Evolutionary conservation across 108 stramenopile genomes (phyloP).

Genomic region (Seminavis robusta): DNA sequence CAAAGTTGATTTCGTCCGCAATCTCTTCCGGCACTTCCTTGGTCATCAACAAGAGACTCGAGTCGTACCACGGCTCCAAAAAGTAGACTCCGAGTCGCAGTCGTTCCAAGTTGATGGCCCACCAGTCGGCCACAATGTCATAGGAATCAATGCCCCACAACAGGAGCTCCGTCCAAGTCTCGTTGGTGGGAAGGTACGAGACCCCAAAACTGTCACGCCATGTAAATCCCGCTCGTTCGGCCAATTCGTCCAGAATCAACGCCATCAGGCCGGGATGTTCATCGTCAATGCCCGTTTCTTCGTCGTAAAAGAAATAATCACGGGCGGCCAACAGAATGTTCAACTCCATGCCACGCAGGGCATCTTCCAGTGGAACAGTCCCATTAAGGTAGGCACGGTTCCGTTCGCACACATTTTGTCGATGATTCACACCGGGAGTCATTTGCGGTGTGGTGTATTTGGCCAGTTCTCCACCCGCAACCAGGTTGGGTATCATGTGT

Average conservation of each 20-base stretch:
- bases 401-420: no score
- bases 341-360: no score
- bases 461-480: no score
- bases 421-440: no score
- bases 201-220: slow-evolving; percentile 11
- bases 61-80: not conserved
- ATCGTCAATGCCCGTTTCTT: slow-evolving; percentile 5
- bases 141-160: not conserved
- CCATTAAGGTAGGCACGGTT: no score
- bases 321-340: no score
- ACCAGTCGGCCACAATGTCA: slow-evolving; percentile 1
- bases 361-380: no score
- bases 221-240: not conserved
- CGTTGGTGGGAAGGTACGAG: no score
- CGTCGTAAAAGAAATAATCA: not conserved
- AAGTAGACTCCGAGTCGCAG: slow-evolving; percentile 1
- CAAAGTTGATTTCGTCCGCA: not conserved
- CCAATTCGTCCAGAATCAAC: slow-evolving; percentile 1
- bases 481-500: no score
- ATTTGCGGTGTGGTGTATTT: no score
- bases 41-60: slow-evolving; percentile 6
- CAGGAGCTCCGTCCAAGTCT: not conserved
- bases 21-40: not conserved
- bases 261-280: slow-evolving; percentile 4
- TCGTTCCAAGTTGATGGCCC: not conserved